Evolutionary conservation across 495 filamentous ascomycete species (phyloP).

Genomic region (Penicillium paxilli): DNA sequence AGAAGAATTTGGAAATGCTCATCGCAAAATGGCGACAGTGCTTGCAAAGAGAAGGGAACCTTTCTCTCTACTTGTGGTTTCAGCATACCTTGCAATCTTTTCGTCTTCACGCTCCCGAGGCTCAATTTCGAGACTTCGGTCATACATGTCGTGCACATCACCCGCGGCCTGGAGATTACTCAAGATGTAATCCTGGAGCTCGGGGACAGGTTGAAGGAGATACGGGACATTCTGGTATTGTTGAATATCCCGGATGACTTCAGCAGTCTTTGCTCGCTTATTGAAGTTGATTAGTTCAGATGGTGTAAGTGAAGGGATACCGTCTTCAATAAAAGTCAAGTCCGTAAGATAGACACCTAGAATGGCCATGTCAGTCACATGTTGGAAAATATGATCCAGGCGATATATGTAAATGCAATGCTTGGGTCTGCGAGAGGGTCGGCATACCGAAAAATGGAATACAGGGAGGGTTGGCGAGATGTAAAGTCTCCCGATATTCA

Average conservation of each 20-base stretch:
- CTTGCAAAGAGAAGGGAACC: constrained; percentile 37
- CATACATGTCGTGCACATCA: constrained; percentile 99
- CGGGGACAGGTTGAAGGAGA: constrained; percentile 79
- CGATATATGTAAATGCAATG: not conserved
- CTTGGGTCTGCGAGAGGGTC: not conserved
- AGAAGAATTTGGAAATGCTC: constrained; percentile 10
- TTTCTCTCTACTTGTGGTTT: constrained; percentile 36
- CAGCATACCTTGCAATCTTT: constrained; percentile 76
- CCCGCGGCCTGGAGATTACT: constrained; percentile 90
- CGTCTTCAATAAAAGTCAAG: constrained; percentile 97
- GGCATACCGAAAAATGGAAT: constrained; percentile 95
- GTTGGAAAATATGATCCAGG: not conserved
- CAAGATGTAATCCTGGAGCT: constrained; percentile 96
- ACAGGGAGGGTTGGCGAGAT: constrained; percentile 91
- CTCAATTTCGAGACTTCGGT: constrained; percentile 88
- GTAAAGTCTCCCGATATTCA: constrained; percentile 90
- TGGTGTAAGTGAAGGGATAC: constrained; percentile 93
- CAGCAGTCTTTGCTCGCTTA: constrained; percentile 95
- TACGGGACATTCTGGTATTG: constrained; percentile 98
- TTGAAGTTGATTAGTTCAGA: constrained; percentile 97
- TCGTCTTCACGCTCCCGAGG: constrained; percentile 96
- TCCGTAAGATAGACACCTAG: constrained; percentile 95
- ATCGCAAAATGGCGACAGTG: constrained; percentile 36
- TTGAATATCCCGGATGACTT: constrained; percentile 97
- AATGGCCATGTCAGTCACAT: not conserved